Evolutionary conservation across 2,329 filamentous ascomycete genomes (phyloP).

Genomic region (Fusarium sp.): DNA sequence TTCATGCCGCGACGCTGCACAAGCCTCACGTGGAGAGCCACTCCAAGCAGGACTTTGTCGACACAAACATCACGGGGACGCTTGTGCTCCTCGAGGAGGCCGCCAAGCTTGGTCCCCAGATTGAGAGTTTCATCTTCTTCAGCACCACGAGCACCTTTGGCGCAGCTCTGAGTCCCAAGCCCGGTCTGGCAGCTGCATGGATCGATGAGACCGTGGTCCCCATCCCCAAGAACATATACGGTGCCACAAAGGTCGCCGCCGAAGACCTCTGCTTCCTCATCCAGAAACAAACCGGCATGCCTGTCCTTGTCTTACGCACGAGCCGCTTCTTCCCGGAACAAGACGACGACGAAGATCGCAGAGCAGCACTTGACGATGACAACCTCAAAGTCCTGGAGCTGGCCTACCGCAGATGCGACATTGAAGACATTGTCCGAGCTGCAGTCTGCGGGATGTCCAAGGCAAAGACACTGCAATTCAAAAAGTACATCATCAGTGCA

Average conservation of each 20-base stretch:
- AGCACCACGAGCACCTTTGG: slow-evolving; percentile 62
- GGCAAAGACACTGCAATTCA: slow-evolving; percentile 50
- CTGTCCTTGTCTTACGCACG: slow-evolving; percentile 58
- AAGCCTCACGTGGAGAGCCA: slow-evolving; percentile 61
- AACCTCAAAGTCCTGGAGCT: slow-evolving; percentile 63
- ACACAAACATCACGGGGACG: slow-evolving; percentile 60
- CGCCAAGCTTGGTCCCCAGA: slow-evolving; percentile 31
- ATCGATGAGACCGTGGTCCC: slow-evolving; percentile 57
- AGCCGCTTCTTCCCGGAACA: slow-evolving; percentile 62
- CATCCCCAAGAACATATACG: slow-evolving; percentile 62
- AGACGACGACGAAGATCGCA: slow-evolving; percentile 58
- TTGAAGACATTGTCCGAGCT: slow-evolving; percentile 58
- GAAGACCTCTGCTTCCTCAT: slow-evolving; percentile 60
- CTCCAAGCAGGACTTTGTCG: slow-evolving; percentile 56
- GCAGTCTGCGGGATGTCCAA: slow-evolving; percentile 53
- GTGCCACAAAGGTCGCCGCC: slow-evolving; percentile 60
- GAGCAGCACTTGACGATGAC: slow-evolving; percentile 51
- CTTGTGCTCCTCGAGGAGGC: slow-evolving; percentile 56
- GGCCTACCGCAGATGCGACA: slow-evolving; percentile 58
- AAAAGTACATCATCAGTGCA: slow-evolving; percentile 58
- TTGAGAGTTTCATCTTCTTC: slow-evolving; percentile 58
- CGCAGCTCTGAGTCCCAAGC: slow-evolving; percentile 51
- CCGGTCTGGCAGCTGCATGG: slow-evolving; percentile 55
- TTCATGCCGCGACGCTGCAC: slow-evolving; percentile 61
- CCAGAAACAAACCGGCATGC: slow-evolving; percentile 53